Percentiles rank a stretch among this genome's conserved stretches.
phyloP scores from a whole-genome alignment of 2,329 filamentous ascomycete species.

The Hypomyces perniciosus region DNA sequence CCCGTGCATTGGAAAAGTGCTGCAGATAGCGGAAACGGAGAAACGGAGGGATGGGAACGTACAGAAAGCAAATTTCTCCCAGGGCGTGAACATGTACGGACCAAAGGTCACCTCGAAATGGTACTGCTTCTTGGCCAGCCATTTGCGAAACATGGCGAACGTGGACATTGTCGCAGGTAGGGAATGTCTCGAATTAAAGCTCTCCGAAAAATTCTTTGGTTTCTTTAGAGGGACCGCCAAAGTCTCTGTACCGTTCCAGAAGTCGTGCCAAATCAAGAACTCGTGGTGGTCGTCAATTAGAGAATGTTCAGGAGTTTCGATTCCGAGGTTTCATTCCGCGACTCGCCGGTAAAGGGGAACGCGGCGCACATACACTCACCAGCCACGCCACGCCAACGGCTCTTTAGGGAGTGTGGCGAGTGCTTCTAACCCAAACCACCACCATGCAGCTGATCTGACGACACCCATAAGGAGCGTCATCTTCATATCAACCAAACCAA shows the following conservation, averaged over 20 bases:
- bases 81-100: conserved; percentile 94
- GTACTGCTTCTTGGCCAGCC: conserved; percentile 92
- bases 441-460: too few species aligned
- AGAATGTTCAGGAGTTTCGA: background rate
- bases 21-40: conserved; percentile 69
- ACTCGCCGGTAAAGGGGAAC: background rate
- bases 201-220: background rate
- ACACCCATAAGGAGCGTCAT: too few species aligned
- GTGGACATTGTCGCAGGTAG: conserved; percentile 26
- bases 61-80: conserved; percentile 98
- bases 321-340: background rate
- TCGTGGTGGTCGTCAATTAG: too few species aligned
- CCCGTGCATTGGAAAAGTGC: conserved; percentile 45
- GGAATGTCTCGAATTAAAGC: background rate
- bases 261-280: too few species aligned
- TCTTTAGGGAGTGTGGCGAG: too few species aligned
- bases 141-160: conserved; percentile 60
- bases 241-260: too few species aligned
- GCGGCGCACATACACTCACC: background rate
- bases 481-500: too few species aligned
- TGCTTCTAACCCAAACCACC: too few species aligned
- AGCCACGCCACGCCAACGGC: background rate
- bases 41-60: conserved; percentile 12
- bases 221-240: too few species aligned
- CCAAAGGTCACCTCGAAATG: conserved; percentile 97